Evolutionary conservation across 1,139 yeast species (phyloP), one percentile per base, ranked within the genome.

Genomic region (Hyphopichia pseudoburtonii): DNA sequence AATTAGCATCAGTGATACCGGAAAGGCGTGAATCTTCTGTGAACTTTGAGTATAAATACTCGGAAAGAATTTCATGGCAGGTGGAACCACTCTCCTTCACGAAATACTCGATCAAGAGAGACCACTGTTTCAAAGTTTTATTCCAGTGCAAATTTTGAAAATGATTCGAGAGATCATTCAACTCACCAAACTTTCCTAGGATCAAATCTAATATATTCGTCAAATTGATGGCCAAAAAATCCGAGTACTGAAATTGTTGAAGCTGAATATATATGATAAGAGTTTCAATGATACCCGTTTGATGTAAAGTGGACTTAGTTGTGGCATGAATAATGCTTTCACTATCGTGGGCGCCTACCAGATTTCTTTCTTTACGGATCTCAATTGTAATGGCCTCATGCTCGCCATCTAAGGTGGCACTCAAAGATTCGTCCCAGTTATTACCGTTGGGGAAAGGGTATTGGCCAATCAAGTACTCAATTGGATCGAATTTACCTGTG

Each of bases 211-310:
- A 42, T 24, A 70, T 60, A 3, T 29, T 35, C 1, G 54, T 44
- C 25, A 70, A 44, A 31, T 64, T 65, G 3, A 41, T 32, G 0
- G 73, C 50, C 28, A 70, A 54, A 38, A 48, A 71, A 21, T 69
- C 74, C 1, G 63, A 51, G 38, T 66, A 61, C 44, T 70, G 76
- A 38, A 70, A 65, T 44, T 65, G 73, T 43, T 69, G 72, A 22
- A 72, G 52, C 46, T 71, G 76, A 27, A 68, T 48, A 45, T 66
- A 70, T 24, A 66, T 53, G 2, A 70, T 52, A 17, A 70, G 40
- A 0, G 70, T 44, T 41, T 70, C 73, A 8, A 60, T 52, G 2
- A 65, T 44, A 12, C 73, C 67, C 2, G 62, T 48, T 41, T 69
- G 71, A 16, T 47, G 45, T 25, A 66, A 48, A 11, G 52, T 43